Conservation (phyloP, 1,284 basidiomycete species). For the Salmacisia buchloeana region DNA sequence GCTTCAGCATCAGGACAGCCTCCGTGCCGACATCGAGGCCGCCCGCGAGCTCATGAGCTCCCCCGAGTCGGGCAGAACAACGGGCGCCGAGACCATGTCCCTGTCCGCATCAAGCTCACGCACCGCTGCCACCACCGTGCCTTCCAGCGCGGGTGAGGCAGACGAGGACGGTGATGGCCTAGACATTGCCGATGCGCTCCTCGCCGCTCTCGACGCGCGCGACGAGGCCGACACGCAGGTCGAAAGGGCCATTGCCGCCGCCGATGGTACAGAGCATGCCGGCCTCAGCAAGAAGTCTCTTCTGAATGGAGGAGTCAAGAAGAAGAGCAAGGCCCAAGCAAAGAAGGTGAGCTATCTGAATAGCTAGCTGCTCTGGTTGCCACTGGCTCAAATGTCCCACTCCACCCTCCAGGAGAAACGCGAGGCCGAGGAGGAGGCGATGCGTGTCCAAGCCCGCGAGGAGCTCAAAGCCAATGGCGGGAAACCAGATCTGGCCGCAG, state of each 20-base stretch:
- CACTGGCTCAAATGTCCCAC: background rate
- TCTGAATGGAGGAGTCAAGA: slow-evolving; percentile 16
- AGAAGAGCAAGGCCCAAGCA: slow-evolving; percentile 25
- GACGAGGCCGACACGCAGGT: slow-evolving; percentile 21
- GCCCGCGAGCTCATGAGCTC: background rate
- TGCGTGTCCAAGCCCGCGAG: slow-evolving; percentile 27
- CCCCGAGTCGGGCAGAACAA: background rate
- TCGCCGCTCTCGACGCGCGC: slow-evolving; percentile 33
- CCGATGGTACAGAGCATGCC: slow-evolving; percentile 4
- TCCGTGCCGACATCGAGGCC: background rate
- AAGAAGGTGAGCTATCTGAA: slow-evolving; percentile 17
- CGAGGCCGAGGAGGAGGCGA: slow-evolving; percentile 31
- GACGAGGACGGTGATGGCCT: slow-evolving; percentile 25
- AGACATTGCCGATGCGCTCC: slow-evolving; percentile 36
- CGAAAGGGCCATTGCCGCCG: background rate
- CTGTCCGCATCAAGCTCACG: background rate
- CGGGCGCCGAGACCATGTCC: background rate
- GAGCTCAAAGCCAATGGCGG: slow-evolving; percentile 30
- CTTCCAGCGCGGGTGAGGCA: background rate
- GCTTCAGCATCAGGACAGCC: slow-evolving; percentile 1
- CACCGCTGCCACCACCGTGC: too few relatives aligned
- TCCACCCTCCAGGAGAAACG: slow-evolving; percentile 24
- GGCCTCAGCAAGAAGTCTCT: background rate
- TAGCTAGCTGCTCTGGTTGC: background rate
- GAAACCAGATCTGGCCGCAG: slow-evolving; percentile 27